Conservation (phyloP, 805 yeast species). For the Lipomyces yamadae region DNA sequence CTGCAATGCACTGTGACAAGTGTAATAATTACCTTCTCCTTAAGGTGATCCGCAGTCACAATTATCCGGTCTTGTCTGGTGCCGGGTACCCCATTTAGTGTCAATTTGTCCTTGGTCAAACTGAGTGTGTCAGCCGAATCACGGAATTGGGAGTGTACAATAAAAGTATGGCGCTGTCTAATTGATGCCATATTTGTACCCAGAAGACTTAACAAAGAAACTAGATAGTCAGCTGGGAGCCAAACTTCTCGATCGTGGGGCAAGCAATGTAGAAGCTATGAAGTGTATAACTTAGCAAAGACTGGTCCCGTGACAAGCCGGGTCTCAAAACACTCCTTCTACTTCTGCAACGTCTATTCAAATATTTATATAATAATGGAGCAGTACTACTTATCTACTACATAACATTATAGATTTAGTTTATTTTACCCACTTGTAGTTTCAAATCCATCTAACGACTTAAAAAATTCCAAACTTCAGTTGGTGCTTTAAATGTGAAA, state of each 20-base stretch:
- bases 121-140: conserved; percentile 32
- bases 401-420: too few relatives aligned
- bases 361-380: too few relatives aligned
- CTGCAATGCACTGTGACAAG: background rate
- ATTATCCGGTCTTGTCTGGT: conserved; percentile 32
- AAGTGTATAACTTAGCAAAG: background rate
- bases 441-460: too few relatives aligned
- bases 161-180: conserved; percentile 35
- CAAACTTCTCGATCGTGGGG: too few relatives aligned
- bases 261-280: too few relatives aligned
- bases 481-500: background rate
- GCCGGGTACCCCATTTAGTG: conserved; percentile 27
- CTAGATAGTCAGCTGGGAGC: too few relatives aligned
- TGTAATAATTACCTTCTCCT: conserved; percentile 15
- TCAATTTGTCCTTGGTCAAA: conserved; percentile 20
- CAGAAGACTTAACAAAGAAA: background rate
- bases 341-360: too few relatives aligned
- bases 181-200: conserved; percentile 16
- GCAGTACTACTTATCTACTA: too few relatives aligned
- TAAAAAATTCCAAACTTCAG: background rate
- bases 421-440: too few relatives aligned
- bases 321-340: too few relatives aligned
- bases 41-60: conserved; percentile 7
- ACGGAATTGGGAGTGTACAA: conserved; percentile 28
- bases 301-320: too few relatives aligned